Percentiles rank a stretch among this genome's conserved stretches.
Evolutionary conservation across 768 basidiomycete species (phyloP).

Genomic region (Russula sp.): DNA sequence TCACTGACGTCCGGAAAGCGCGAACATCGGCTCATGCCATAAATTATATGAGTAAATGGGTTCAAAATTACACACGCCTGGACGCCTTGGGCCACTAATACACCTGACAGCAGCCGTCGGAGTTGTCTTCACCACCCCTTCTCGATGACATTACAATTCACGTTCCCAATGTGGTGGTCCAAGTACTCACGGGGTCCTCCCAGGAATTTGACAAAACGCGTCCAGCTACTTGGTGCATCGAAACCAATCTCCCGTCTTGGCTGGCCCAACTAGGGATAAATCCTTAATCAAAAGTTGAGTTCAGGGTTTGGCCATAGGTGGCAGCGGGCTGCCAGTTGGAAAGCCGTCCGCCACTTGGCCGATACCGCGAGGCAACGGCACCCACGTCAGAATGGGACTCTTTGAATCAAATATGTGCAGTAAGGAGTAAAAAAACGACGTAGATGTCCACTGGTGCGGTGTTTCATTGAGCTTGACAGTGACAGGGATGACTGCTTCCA

Average conservation of each 20-base stretch:
- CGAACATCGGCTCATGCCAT: background rate
- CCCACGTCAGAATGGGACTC: background rate
- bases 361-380: background rate
- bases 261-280: background rate
- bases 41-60: background rate
- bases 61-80: background rate
- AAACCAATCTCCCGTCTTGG: background rate
- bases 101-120: background rate
- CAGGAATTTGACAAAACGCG: background rate
- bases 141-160: background rate
- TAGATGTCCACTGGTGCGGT: background rate
- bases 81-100: background rate
- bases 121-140: no score
- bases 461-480: background rate
- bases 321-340: background rate
- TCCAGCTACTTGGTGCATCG: background rate
- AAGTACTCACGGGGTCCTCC: background rate
- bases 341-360: background rate
- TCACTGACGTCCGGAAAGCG: background rate
- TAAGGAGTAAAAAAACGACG: background rate
- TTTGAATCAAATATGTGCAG: background rate
- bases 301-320: no score
- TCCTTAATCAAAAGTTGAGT: background rate
- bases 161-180: background rate
- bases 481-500: slow-evolving; percentile 1